These are phyloP conservation scores for Alloteropsis angusta DNA, from an alignment of 202 grass and related monocot genomes.

Conservation along the genomic window DNA sequence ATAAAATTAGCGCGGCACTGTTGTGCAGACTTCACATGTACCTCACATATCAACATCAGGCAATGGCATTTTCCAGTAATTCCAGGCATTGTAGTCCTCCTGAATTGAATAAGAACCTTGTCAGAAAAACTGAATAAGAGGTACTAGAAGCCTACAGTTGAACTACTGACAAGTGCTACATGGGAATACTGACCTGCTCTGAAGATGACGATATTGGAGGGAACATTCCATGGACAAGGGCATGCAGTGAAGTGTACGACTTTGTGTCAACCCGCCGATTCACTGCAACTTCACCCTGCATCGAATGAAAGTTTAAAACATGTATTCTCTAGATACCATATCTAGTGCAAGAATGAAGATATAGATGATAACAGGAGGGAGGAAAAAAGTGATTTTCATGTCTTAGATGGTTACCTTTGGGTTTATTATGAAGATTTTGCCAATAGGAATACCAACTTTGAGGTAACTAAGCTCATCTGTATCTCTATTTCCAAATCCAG, in stretches of 20 bases:
- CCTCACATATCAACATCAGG: conserved; percentile 53
- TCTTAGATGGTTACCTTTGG: conserved; percentile 48
- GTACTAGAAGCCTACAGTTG: conserved; percentile 1
- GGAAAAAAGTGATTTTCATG: background rate
- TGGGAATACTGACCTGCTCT: too few relatives aligned
- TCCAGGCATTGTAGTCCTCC: conserved; percentile 89
- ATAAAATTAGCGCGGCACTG: background rate
- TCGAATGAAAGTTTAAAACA: background rate
- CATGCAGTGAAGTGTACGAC: too few relatives aligned
- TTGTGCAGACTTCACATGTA: background rate
- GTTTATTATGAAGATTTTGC: conserved; percentile 98
- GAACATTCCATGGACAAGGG: too few relatives aligned
- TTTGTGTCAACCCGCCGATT: too few relatives aligned
- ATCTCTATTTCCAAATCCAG: conserved; percentile 92
- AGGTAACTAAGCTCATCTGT: conserved; percentile 96
- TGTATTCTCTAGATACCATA: background rate
- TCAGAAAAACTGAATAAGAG: conserved; percentile 24
- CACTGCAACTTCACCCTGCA: too few relatives aligned
- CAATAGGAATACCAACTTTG: conserved; percentile 87
- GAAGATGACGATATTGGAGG: too few relatives aligned
- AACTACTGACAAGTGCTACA: too few relatives aligned
- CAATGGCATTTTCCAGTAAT: conserved; percentile 87
- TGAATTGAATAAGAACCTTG: conserved; percentile 32
- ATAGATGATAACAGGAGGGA: background rate
- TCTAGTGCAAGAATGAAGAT: conserved; percentile 1